These are phyloP conservation scores for Corymbia citriodora DNA, from an alignment of 441 rosid species.

Conservation along the genomic window DNA sequence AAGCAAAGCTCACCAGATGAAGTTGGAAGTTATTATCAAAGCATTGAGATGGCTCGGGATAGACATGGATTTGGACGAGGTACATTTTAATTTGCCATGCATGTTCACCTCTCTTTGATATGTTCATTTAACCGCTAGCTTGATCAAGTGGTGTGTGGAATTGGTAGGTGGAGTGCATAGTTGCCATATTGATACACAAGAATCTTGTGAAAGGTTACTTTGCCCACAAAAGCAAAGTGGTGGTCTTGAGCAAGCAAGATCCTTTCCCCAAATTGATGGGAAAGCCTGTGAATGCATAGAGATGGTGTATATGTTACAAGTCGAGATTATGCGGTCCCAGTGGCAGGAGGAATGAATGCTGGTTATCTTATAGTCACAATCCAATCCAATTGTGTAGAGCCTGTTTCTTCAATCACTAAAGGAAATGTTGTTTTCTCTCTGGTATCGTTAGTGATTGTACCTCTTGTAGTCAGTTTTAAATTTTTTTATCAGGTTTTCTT, in stretches of 20 bases:
- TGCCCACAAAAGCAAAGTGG: constrained; percentile 93
- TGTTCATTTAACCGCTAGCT: background rate
- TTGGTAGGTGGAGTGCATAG: constrained; percentile 85
- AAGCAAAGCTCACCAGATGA: constrained; percentile 89
- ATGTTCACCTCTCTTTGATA: background rate
- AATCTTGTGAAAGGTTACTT: constrained; percentile 85
- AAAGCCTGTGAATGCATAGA: constrained; percentile 63
- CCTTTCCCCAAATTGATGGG: constrained; percentile 83
- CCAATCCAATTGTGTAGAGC: background rate
- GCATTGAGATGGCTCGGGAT: constrained; percentile 90
- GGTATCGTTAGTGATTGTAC: background rate
- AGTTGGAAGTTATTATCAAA: constrained; percentile 83
- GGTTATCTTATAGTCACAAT: background rate
- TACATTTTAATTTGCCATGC: constrained; percentile 4
- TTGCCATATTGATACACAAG: constrained; percentile 81
- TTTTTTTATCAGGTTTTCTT: background rate
- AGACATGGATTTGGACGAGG: constrained; percentile 98
- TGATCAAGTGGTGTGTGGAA: background rate
- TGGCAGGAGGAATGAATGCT: background rate
- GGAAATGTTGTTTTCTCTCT: background rate
- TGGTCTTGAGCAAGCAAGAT: constrained; percentile 93
- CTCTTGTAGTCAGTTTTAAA: background rate
- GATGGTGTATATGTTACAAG: background rate
- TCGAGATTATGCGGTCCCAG: background rate
- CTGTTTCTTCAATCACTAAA: background rate